phyloP scores from a whole-genome alignment of 306 rosid genomes.

The Cicer bijugum region DNA sequence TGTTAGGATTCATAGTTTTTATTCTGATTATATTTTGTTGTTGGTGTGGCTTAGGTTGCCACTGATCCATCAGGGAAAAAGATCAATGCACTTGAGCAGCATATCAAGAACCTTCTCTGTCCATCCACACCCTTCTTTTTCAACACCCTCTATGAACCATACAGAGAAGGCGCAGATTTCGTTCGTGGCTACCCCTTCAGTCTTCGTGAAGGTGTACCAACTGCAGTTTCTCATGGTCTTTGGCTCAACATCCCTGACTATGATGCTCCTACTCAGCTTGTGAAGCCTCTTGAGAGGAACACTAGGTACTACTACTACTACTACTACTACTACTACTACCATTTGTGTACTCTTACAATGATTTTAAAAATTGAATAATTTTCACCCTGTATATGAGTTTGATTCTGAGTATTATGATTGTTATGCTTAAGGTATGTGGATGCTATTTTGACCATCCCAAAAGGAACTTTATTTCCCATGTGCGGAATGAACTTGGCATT shows the following conservation, averaged over 20 bases:
- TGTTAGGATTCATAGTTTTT: constrained; percentile 4
- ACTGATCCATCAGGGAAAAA: constrained; percentile 48
- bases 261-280: constrained; percentile 94
- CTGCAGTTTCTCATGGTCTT: constrained; percentile 75
- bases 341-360: background rate
- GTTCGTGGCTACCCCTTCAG: constrained; percentile 79
- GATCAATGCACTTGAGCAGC: constrained; percentile 58
- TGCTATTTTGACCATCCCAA: constrained; percentile 55
- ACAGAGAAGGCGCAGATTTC: constrained; percentile 66
- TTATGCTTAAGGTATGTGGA: constrained; percentile 55
- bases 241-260: constrained; percentile 83
- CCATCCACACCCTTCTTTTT: constrained; percentile 59
- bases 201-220: constrained; percentile 69
- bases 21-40: background rate
- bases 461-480: constrained; percentile 73
- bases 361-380: background rate
- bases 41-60: constrained; percentile 50
- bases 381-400: background rate
- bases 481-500: constrained; percentile 93
- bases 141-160: constrained; percentile 70
- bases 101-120: constrained; percentile 53
- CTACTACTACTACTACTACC: background rate
- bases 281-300: constrained; percentile 90
- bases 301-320: constrained; percentile 52
- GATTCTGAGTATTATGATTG: constrained; percentile 32